A percentile compares a stretch with the other conserved stretches of the same genome.
Conservation (phyloP, 2,329 filamentous ascomycete genomes). For the Penicillium verrucosum region DNA sequence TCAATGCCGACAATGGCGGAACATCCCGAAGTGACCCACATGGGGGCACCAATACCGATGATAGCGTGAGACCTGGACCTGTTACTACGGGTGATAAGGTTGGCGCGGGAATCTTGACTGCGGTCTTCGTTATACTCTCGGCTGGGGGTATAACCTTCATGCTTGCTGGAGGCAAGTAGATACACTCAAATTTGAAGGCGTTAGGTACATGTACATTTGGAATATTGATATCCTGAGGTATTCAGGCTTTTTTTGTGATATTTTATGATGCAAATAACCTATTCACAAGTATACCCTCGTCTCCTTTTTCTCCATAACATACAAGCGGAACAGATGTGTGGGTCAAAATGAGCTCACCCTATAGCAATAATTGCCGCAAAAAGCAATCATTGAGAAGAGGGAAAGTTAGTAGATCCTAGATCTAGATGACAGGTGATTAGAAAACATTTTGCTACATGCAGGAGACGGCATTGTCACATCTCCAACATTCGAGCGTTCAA, state of each 20-base stretch:
- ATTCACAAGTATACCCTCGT: not conserved
- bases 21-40: conserved; percentile 38
- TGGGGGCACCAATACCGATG: conserved; percentile 18
- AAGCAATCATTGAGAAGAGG: not conserved
- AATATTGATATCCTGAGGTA: not conserved
- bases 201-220: not conserved
- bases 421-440: not conserved
- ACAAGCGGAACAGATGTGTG: not conserved
- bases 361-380: not conserved
- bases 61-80: not conserved
- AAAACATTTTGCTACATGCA: not conserved
- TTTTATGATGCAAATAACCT: not conserved
- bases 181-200: not conserved
- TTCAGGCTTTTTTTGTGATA: not conserved
- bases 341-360: not conserved
- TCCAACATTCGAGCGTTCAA: not conserved
- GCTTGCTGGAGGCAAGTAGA: not conserved
- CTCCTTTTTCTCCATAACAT: not conserved
- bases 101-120: conserved; percentile 33
- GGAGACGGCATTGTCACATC: not conserved
- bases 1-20: conserved; percentile 50
- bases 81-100: conserved; percentile 27
- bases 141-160: conserved; percentile 1
- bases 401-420: not conserved
- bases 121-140: conserved; percentile 18